Base-by-base conservation (phyloP, 2,329 filamentous ascomycete genomes). In the Penicillium olsonii region DNA sequence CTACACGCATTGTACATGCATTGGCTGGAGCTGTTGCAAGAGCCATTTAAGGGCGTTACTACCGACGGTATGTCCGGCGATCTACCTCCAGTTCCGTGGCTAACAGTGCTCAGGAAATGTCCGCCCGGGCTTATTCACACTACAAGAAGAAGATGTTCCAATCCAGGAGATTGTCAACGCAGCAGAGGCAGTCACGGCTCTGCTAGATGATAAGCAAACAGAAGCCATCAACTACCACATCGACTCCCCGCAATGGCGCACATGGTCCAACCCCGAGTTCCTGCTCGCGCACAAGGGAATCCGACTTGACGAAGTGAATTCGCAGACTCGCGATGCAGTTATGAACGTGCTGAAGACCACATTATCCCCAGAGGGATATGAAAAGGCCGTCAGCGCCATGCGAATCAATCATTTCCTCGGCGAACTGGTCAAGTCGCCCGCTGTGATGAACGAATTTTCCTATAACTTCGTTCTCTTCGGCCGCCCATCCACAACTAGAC, bases 401-500 rank as follows among this genome's bases (percentile, higher is more conserved):
- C 82, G 83, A 49, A 83, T 88, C 64, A 90, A 91, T 68, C 83
- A 85, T 47, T 90, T 90, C 69, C 78, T 91, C 0, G 87, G 87
- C 37, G 79, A 87, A 51, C 76, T 90, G 0, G 83, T 88, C 42
- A 63, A 81, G 27, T 77, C 82, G 0, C 78, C 81, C 0, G 67
- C 71, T 5, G 80, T 91, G 44, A 83, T 88, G 79, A 90, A 90
- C 70, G 82, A 89, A 65, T 83, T 80, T 70, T 88, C 84, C 1
- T 91, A 91, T 77, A 90, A 90, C 69, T 86, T 90, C 51, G 81
- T 83, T 29, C 72, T 90, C 2, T 90, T 90, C 62, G 87, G 87
- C 10, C 68, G 69, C 9, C 85, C 85, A 0, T 84, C 82, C 0
- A 64, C 71, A 0, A 73, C 73, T 0, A 57, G 70, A 2, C 84